Percentiles rank a stretch among this genome's conserved stretches.
These are phyloP conservation scores for Begonia loranthoides DNA, from an alignment of 306 rosid genomes.

Conservation along the genomic window DNA sequence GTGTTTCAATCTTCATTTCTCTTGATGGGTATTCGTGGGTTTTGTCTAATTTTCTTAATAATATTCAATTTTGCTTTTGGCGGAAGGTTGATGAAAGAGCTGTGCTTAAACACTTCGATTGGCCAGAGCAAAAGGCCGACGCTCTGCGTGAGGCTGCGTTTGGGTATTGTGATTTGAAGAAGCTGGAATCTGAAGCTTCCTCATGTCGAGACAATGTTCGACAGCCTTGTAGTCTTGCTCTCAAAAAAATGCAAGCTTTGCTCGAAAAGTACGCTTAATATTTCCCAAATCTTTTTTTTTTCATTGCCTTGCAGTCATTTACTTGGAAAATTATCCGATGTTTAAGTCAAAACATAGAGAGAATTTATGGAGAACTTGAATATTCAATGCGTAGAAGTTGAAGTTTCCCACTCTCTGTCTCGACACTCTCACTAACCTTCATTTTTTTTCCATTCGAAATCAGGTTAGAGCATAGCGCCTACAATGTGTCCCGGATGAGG, in stretches of 20 bases:
- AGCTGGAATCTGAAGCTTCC: slow-evolving; percentile 61
- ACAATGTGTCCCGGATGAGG: slow-evolving; percentile 67
- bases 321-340: too few species aligned
- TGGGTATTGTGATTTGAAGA: too few species aligned
- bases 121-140: too few species aligned
- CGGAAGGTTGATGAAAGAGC: slow-evolving; percentile 82
- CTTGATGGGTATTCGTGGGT: background rate
- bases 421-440: too few species aligned
- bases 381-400: too few species aligned
- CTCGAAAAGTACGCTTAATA: slow-evolving; percentile 42
- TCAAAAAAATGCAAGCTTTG: slow-evolving; percentile 81
- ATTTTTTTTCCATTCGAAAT: too few species aligned
- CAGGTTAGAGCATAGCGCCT: slow-evolving; percentile 88
- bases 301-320: background rate
- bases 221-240: slow-evolving; percentile 59
- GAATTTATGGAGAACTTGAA: too few species aligned
- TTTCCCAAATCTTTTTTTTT: background rate
- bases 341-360: too few species aligned
- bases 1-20: background rate
- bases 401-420: too few species aligned
- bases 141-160: too few species aligned
- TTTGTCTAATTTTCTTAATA: background rate
- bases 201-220: slow-evolving; percentile 55
- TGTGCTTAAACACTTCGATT: too few species aligned
- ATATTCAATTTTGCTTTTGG: background rate